Evolutionary conservation across 1,284 basidiomycete species (phyloP).

Genomic region (Stereum hirsutum): DNA sequence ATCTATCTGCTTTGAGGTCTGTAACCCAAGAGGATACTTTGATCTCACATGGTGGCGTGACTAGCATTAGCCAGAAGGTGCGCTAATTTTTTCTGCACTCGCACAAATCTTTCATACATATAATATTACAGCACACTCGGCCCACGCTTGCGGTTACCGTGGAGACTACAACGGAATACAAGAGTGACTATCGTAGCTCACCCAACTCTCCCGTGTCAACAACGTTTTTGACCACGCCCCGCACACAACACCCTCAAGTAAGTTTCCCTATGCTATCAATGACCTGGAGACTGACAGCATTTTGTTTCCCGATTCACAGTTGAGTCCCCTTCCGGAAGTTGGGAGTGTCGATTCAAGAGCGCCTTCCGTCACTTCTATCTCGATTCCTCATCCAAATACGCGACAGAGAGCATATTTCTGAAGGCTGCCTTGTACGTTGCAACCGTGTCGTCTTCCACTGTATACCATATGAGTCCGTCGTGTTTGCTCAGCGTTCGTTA

Average conservation of each 20-base stretch:
- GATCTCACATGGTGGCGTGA: neutral
- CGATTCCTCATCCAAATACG: too few relatives aligned
- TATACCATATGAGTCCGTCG: too few relatives aligned
- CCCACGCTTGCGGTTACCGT: constrained; percentile 1
- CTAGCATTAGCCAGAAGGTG: neutral
- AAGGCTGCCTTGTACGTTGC: too few relatives aligned
- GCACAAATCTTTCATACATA: neutral
- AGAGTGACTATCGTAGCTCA: constrained; percentile 1
- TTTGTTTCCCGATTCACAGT: neutral
- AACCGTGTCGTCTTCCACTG: too few relatives aligned
- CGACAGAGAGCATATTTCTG: too few relatives aligned
- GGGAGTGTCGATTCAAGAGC: too few relatives aligned
- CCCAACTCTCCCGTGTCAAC: neutral
- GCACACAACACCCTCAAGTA: neutral
- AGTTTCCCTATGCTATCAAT: neutral
- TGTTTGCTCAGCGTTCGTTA: too few relatives aligned
- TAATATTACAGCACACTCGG: neutral
- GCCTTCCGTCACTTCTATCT: neutral
- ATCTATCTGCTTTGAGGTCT: neutral
- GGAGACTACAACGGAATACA: constrained; percentile 2
- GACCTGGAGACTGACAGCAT: neutral
- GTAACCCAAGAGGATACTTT: too few relatives aligned
- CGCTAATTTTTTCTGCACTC: neutral
- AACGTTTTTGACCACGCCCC: neutral
- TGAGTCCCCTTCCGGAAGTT: neutral